Conservation (phyloP, 257 asterid species). For the Forsythia suspensa region DNA sequence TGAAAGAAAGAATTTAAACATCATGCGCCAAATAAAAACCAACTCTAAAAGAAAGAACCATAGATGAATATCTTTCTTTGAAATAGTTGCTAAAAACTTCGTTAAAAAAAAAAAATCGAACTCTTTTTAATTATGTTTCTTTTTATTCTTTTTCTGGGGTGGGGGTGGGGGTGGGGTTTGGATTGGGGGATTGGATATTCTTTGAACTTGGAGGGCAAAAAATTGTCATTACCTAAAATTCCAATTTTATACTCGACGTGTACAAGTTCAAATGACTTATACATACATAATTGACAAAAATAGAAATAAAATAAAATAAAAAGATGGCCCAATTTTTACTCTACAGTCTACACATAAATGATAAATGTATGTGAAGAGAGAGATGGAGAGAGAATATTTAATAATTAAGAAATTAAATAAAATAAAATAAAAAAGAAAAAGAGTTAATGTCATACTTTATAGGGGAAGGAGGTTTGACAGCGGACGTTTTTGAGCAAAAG, state of each 20-base stretch:
- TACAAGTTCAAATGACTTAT: background rate
- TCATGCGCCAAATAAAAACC: no score
- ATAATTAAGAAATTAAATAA: background rate
- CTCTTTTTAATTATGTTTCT: background rate
- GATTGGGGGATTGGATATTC: background rate
- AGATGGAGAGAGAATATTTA: no score
- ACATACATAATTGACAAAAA: no score
- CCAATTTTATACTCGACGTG: background rate
- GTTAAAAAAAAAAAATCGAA: background rate
- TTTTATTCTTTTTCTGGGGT: no score
- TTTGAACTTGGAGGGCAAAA: background rate
- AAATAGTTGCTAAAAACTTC: background rate
- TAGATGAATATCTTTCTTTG: background rate
- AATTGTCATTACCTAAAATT: background rate
- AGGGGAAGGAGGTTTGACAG: constrained; percentile 5
- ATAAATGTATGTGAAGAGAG: no score
- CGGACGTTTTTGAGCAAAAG: constrained; percentile 40
- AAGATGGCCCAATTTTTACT: no score
- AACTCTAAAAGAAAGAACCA: background rate
- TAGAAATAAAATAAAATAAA: no score
- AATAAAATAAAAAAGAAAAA: background rate
- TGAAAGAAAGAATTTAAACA: background rate
- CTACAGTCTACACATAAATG: no score
- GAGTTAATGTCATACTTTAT: constrained; percentile 12
- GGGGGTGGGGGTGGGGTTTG: background rate